These are phyloP conservation scores for Cochliopodium minus DNA, from an alignment of 208 protist species.

Conservation along the genomic window DNA sequence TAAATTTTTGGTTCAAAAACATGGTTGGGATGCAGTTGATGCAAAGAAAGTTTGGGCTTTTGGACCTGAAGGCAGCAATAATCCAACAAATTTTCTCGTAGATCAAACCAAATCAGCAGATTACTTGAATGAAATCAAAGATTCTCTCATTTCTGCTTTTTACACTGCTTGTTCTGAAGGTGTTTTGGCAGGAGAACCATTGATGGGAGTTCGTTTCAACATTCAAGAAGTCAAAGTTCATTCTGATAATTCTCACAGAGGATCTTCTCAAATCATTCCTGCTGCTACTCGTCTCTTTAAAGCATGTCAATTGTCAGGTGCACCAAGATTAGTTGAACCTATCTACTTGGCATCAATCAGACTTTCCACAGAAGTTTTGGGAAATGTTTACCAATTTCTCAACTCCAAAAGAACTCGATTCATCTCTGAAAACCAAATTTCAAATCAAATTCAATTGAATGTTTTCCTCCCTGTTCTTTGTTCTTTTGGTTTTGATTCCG, in stretches of 20 bases:
- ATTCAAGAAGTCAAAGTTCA: conserved; percentile 30
- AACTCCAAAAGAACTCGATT: conserved; percentile 82
- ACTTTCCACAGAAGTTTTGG: conserved; percentile 45
- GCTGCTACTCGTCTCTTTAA: conserved; percentile 15
- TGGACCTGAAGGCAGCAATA: conserved; percentile 14
- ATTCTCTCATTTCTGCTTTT: conserved; percentile 29
- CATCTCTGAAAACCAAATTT: conserved; percentile 73
- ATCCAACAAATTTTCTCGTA: conserved; percentile 35
- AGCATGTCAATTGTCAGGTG: conserved; percentile 21
- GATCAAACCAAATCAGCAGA: conserved; percentile 28
- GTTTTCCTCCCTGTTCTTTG: conserved; percentile 93
- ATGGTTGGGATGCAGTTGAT: conserved; percentile 39
- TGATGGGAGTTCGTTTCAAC: conserved; percentile 36
- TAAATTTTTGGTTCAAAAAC: conserved; percentile 36
- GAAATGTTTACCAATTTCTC: conserved; percentile 82
- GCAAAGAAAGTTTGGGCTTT: conserved; percentile 22
- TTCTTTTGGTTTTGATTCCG: conserved; percentile 91
- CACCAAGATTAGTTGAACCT: conserved; percentile 33
- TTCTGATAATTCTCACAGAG: conserved; percentile 34
- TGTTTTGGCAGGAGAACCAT: conserved; percentile 31
- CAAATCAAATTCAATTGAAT: conserved; percentile 78
- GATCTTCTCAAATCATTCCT: conserved; percentile 37
- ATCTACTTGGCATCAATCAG: conserved; percentile 37
- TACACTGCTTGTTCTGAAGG: conserved; percentile 18
- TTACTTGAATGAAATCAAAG: conserved; percentile 35